Conservation (phyloP, 2,329 filamentous ascomycete genomes). For the Paecilomyces sp. region DNA sequence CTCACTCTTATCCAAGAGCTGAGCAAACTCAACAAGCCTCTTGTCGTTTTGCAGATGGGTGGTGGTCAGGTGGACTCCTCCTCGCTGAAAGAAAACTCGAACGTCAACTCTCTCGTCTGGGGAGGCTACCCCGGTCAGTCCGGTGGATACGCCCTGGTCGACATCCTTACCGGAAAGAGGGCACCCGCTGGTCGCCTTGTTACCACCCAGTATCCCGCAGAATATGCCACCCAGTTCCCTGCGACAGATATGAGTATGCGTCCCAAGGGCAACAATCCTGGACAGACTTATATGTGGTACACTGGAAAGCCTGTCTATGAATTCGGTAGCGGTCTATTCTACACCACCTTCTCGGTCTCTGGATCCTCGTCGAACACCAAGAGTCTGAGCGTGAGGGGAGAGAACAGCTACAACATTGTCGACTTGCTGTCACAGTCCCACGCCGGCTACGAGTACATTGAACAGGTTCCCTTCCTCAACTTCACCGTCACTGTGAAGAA, state of each 20-base stretch:
- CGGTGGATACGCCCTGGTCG: conserved; percentile 34
- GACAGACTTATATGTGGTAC: conserved; percentile 41
- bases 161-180: conserved; percentile 36
- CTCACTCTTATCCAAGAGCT: conserved; percentile 34
- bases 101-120: conserved; percentile 37
- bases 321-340: conserved; percentile 39
- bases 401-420: conserved; percentile 24
- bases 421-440: conserved; percentile 24
- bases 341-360: conserved; percentile 31
- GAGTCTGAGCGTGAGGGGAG: background rate
- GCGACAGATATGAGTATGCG: conserved; percentile 36
- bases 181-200: conserved; percentile 36
- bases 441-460: conserved; percentile 17
- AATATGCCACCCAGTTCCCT: conserved; percentile 36
- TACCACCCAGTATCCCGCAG: conserved; percentile 30
- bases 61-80: conserved; percentile 39
- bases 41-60: conserved; percentile 37
- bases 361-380: conserved; percentile 2
- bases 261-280: conserved; percentile 30
- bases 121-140: conserved; percentile 39
- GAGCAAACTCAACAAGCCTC: conserved; percentile 27
- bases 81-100: conserved; percentile 28
- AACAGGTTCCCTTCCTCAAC: conserved; percentile 31
- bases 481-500: conserved; percentile 30
- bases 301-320: conserved; percentile 30